A percentile compares a stretch with the other conserved stretches of the same genome.
These are phyloP conservation scores for Linum tenue DNA, from an alignment of 345 rosid genomes.

Conservation along the genomic window DNA sequence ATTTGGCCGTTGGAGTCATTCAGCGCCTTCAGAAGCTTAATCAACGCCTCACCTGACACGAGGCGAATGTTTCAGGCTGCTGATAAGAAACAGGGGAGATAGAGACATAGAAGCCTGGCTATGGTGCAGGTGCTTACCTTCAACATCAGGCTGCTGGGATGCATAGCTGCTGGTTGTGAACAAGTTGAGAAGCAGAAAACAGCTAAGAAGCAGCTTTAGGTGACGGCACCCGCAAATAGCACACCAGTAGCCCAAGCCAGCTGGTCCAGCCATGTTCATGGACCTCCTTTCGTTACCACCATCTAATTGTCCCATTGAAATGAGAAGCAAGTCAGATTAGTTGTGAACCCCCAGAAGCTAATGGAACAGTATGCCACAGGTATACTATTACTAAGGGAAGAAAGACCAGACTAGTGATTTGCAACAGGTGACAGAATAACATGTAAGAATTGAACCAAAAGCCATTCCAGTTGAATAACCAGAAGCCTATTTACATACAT, in stretches of 20 bases:
- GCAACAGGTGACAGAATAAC: too few species aligned
- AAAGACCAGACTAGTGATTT: too few species aligned
- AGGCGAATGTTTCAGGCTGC: too few species aligned
- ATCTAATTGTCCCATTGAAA: background rate
- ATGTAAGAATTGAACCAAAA: too few species aligned
- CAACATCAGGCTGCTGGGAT: constrained; percentile 49
- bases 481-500: too few species aligned
- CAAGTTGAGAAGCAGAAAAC: constrained; percentile 32
- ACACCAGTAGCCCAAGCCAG: background rate
- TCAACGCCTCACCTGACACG: constrained; percentile 61
- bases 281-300: background rate
- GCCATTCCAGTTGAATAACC: too few species aligned
- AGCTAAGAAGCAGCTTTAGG: constrained; percentile 23
- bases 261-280: background rate
- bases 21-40: constrained; percentile 40
- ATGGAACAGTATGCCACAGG: too few species aligned
- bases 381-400: too few species aligned
- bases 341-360: too few species aligned
- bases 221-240: background rate
- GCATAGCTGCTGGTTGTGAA: constrained; percentile 29
- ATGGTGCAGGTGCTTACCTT: constrained; percentile 49
- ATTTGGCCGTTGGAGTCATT: constrained; percentile 41
- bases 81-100: background rate
- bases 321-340: background rate
- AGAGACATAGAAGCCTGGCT: background rate